These are phyloP conservation scores for Ailanthus altissimus DNA, from an alignment of 345 rosid species.

Conservation along the genomic window DNA sequence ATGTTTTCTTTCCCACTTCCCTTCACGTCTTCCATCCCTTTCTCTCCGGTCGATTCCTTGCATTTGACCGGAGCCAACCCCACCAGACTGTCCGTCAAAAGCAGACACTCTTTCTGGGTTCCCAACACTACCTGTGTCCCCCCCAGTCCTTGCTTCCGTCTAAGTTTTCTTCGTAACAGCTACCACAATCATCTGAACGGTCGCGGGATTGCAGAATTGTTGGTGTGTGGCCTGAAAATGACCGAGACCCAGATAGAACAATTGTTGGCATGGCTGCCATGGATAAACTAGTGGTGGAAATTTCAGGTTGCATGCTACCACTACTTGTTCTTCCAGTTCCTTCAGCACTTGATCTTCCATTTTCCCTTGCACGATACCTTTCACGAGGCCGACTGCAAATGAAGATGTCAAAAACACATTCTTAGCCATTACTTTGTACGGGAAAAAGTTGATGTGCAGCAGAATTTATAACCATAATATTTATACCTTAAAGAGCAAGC, in stretches of 20 bases:
- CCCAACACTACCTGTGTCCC: conserved; percentile 71
- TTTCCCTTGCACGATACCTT: conserved; percentile 76
- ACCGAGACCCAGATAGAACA: conserved; percentile 57
- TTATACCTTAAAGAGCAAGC: background rate
- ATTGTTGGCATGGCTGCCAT: conserved; percentile 43
- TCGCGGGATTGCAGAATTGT: conserved; percentile 79
- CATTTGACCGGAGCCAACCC: conserved; percentile 51
- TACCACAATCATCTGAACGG: conserved; percentile 63
- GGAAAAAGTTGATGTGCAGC: background rate
- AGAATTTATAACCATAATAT: background rate
- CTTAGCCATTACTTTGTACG: background rate
- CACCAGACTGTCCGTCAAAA: conserved; percentile 64
- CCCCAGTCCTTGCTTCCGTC: conserved; percentile 84
- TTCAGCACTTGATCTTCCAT: conserved; percentile 59
- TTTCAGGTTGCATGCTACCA: conserved; percentile 49
- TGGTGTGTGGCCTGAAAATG: conserved; percentile 69
- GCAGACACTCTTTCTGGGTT: conserved; percentile 60
- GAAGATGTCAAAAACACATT: conserved; percentile 9
- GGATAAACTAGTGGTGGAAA: conserved; percentile 36
- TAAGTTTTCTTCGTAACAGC: conserved; percentile 64
- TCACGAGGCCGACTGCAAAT: conserved; percentile 61
- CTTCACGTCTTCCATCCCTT: conserved; percentile 69
- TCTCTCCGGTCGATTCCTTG: conserved; percentile 69
- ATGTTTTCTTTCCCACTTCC: conserved; percentile 90
- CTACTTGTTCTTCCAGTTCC: conserved; percentile 43